A percentile compares a stretch with the other conserved stretches of the same genome.
These are phyloP conservation scores for Paramyrothecium roridum DNA, from an alignment of 2,329 filamentous ascomycete species.

Conservation along the genomic window DNA sequence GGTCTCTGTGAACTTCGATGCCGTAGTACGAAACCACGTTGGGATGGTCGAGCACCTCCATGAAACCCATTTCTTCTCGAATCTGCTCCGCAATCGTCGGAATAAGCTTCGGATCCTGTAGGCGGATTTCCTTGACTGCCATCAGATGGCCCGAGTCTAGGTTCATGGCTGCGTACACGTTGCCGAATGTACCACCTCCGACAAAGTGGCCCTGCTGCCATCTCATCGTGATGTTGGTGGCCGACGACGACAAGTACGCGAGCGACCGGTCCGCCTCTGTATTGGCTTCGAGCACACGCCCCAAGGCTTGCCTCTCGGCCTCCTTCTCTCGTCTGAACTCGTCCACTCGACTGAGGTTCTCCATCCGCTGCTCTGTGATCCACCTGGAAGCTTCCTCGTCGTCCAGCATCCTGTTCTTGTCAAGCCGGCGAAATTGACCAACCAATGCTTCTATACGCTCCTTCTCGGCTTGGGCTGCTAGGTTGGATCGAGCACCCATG, in stretches of 20 bases:
- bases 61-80: conserved; percentile 92
- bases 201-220: conserved; percentile 99
- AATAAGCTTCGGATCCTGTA: conserved; percentile 95
- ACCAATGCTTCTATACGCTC: conserved; percentile 79
- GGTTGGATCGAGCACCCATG: conserved; percentile 90
- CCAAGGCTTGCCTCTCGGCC: conserved; percentile 81
- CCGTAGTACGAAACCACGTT: conserved; percentile 98
- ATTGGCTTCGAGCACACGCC: conserved; percentile 86
- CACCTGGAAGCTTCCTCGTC: conserved; percentile 81
- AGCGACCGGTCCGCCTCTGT: conserved; percentile 95
- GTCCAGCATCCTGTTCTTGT: conserved; percentile 69
- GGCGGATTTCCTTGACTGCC: conserved; percentile 97
- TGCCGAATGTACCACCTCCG: conserved; percentile 94
- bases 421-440: conserved; percentile 72
- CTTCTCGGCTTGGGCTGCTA: conserved; percentile 91
- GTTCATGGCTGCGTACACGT: conserved; percentile 96
- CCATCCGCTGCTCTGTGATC: conserved; percentile 72
- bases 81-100: conserved; percentile 93
- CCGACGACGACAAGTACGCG: conserved; percentile 88
- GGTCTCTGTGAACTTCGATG: conserved; percentile 96
- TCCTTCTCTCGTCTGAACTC: conserved; percentile 74
- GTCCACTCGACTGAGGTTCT: conserved; percentile 73
- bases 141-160: conserved; percentile 93
- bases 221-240: conserved; percentile 90
- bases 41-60: conserved; percentile 93